phyloP scores from a whole-genome alignment of 2,329 filamentous ascomycete genomes.

The Fusarium sp. region DNA sequence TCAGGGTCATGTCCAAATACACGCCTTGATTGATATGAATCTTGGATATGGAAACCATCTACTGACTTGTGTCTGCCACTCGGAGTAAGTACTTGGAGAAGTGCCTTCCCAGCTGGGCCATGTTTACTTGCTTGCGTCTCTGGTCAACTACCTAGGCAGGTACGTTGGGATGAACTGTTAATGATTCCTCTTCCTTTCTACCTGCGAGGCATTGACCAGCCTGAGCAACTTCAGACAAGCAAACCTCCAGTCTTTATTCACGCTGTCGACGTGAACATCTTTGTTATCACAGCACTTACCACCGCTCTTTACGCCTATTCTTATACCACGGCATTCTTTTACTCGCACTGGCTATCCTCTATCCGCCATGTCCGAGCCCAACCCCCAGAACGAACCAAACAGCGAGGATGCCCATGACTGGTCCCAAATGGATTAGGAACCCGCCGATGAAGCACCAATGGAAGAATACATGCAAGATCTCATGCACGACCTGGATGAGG shows the following conservation, averaged over 20 bases:
- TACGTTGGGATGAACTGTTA: not conserved
- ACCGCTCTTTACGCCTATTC: not conserved
- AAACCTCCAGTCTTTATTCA: not conserved
- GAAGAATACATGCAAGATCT: not conserved
- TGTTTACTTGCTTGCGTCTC: not conserved
- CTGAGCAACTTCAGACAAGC: not conserved
- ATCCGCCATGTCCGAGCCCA: not conserved
- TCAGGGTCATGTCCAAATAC: not conserved
- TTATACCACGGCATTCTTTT: not conserved
- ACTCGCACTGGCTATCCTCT: not conserved
- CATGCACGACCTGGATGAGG: not conserved
- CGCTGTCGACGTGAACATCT: not conserved
- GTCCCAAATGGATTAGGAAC: not conserved
- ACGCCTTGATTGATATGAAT: not conserved
- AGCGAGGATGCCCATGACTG: not conserved
- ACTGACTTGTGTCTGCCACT: not conserved
- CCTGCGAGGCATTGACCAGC: not conserved
- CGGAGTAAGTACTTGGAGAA: not conserved
- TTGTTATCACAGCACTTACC: not conserved
- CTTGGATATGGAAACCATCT: not conserved
- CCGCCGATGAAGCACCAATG: not conserved
- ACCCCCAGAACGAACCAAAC: not conserved
- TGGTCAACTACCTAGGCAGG: not conserved
- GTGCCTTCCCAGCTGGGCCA: not conserved
- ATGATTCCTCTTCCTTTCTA: not conserved